These are phyloP conservation scores for Talaromyces funiculosus DNA, from an alignment of 2,329 filamentous ascomycete species.

Conservation along the genomic window DNA sequence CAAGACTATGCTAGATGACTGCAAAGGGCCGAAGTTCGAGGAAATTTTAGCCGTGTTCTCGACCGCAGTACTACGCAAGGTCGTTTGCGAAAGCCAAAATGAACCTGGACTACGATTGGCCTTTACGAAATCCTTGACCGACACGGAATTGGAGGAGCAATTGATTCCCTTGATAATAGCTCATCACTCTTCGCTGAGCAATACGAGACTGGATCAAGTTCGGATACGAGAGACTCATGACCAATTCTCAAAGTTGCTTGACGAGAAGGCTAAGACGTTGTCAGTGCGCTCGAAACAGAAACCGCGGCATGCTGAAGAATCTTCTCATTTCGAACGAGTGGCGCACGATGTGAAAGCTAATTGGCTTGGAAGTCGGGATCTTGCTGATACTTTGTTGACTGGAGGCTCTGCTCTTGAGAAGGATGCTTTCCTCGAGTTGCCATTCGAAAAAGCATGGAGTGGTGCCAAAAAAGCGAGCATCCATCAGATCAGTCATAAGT, in stretches of 20 bases:
- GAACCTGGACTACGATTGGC: slow-evolving; percentile 50
- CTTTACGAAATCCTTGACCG: slow-evolving; percentile 40
- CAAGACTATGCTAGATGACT: slow-evolving; percentile 96
- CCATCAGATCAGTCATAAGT: slow-evolving; percentile 34
- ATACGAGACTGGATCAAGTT: slow-evolving; percentile 55
- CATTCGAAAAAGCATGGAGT: slow-evolving; percentile 68
- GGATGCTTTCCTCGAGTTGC: slow-evolving; percentile 59
- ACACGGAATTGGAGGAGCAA: slow-evolving; percentile 28
- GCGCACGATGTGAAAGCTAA: slow-evolving; percentile 56
- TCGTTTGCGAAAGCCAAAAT: slow-evolving; percentile 43
- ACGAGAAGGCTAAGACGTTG: slow-evolving; percentile 57
- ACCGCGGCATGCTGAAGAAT: slow-evolving; percentile 28
- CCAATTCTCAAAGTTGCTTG: slow-evolving; percentile 61
- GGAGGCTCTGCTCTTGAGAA: slow-evolving; percentile 55
- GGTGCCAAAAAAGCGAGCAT: slow-evolving; percentile 55
- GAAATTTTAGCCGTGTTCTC: slow-evolving; percentile 83
- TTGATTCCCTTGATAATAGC: slow-evolving; percentile 65
- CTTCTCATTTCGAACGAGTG: slow-evolving; percentile 33
- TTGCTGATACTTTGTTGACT: slow-evolving; percentile 65
- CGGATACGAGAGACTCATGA: slow-evolving; percentile 53
- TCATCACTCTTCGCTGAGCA: slow-evolving; percentile 62
- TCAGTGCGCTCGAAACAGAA: slow-evolving; percentile 24
- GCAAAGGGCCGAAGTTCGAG: slow-evolving; percentile 82
- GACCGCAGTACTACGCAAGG: slow-evolving; percentile 69
- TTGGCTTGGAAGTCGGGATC: slow-evolving; percentile 72